Evolutionary conservation across 2,329 filamentous ascomycete species (phyloP), one percentile per base, ranked within the genome.

Genomic region (Leptoxyphium fumago): DNA sequence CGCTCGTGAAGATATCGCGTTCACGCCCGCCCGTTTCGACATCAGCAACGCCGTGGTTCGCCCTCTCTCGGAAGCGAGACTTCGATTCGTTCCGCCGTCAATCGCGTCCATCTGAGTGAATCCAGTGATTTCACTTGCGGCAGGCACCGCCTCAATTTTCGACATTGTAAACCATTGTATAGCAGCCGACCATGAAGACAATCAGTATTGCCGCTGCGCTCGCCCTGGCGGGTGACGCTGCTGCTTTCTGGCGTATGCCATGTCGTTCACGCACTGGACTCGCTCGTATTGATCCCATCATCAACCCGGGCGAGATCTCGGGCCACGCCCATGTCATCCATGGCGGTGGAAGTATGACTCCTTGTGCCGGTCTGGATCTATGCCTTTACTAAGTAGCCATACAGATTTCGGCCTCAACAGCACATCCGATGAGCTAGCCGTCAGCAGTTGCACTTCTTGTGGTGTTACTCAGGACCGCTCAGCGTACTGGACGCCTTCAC

Each of bases 171-270:
- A 36, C 13, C 38, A 21, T 40, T 14, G 11, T 18, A 21, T 13
- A 13, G 13, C 17, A 14, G 38, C 18, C 38, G 18, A 13, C 11
- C 38, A 40, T 40, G 14, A 40, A 28, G 21, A 28, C 38, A 40
- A 49, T 48, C 40, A 44, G 43, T 45, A 34, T 48, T 44, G 44
- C 51, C 45, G 43, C 52, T 40, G 51, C 53, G 38, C 50, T 61
- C 41, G 47, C 55, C 34, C 52, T 57, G 34, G 55, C 53, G 15
- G 50, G 55, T 50, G 49, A 48, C 48, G 58, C 48, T 29, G 50
- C 56, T 53, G 87, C 82, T 47, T 94, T 94, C 64, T 94, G 84
- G 84, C 84, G 87, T 59, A 83, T 94, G 74, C 82, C 85, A 55
- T 94, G 86, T 64, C 81, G 76, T 52, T 79, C 78, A 45, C 73